Conservation (phyloP, 1,139 yeast species). For the Candida labiduridarum region DNA sequence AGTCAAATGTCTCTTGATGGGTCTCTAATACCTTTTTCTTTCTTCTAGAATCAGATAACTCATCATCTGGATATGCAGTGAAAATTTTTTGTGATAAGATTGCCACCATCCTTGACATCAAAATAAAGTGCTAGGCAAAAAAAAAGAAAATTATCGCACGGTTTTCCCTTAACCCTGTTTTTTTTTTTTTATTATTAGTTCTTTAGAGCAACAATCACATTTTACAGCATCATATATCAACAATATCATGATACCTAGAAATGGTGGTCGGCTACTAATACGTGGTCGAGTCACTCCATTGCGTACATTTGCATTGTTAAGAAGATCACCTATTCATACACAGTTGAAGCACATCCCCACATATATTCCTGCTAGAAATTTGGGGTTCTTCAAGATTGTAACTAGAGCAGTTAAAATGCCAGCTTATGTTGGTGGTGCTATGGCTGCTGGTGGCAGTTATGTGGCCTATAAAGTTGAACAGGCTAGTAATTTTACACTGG, state of each 20-base stretch:
- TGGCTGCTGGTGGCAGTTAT: constrained; percentile 94
- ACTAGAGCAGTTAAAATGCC: constrained; percentile 58
- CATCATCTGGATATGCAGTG: not conserved
- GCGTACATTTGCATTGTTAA: constrained; percentile 4
- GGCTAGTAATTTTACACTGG: constrained; percentile 72
- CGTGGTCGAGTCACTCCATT: not conserved
- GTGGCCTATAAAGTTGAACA: constrained; percentile 90
- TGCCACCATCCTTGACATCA: constrained; percentile 1
- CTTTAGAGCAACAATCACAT: not conserved
- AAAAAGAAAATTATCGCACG: not conserved
- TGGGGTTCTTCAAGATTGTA: constrained; percentile 53
- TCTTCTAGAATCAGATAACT: not conserved
- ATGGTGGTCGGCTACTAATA: constrained; percentile 9
- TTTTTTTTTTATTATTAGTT: not conserved
- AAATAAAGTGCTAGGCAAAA: not conserved
- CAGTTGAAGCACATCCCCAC: constrained; percentile 2
- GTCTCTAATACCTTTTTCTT: not conserved
- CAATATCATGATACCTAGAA: constrained; percentile 9
- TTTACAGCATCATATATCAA: not conserved
- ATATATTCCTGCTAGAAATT: constrained; percentile 25
- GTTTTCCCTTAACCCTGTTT: not conserved
- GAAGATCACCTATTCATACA: constrained; percentile 1
- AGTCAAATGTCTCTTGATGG: too few species aligned
- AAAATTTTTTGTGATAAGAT: not conserved
- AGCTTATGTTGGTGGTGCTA: constrained; percentile 83